Evolutionary conservation across 78 protist genomes (phyloP), one percentile per base, ranked within the genome.

Genomic region (Dictyostelium capitatum): DNA sequence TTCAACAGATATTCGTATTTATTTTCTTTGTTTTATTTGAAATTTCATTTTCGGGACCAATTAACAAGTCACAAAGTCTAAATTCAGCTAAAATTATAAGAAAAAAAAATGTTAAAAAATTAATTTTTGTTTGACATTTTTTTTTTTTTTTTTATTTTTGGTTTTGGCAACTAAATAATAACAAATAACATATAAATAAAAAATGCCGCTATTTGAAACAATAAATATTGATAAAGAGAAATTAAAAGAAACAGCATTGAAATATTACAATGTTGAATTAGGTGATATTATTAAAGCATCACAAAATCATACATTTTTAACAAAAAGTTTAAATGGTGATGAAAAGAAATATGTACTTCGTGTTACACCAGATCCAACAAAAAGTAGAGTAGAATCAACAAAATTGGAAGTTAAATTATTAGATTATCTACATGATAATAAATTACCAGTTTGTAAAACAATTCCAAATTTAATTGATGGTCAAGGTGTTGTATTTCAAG

Each of bases 281-380:
- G 95, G 82, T n/a, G 65, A 82, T 41, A 46, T 64, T 46, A 47
- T 95, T 41, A 95, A 95, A 56, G 57, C 83, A 15, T 62, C 82
- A n/a, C 96, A 95, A 79, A 95, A 95, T 72, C 94, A 95, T 57
- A 95, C 96, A 8, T 95, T 51, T 82, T 9, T 11, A 19, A 82
- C 83, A 0, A 65, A 65, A 6, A 47, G 25, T 23, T 8, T 32
- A 28, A 43, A 41, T 73, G 95, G 67, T 10, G 54, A 4, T 53
- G 82, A 64, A 17, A 46, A 67, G 41, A 69, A 56, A 25, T 48
- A 25, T 28, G 67, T 77, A 10, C 62, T 95, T 25, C 47, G 96
- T 23, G 79, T 65, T 11, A 95, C 96, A 23, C 96, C 96, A 20
- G 96, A 95, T 47, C 96, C 96, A 4, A 53, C 57, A 46, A 17